Conservation (phyloP, 2,329 filamentous ascomycete genomes). For the Cercospora brassicicola region DNA sequence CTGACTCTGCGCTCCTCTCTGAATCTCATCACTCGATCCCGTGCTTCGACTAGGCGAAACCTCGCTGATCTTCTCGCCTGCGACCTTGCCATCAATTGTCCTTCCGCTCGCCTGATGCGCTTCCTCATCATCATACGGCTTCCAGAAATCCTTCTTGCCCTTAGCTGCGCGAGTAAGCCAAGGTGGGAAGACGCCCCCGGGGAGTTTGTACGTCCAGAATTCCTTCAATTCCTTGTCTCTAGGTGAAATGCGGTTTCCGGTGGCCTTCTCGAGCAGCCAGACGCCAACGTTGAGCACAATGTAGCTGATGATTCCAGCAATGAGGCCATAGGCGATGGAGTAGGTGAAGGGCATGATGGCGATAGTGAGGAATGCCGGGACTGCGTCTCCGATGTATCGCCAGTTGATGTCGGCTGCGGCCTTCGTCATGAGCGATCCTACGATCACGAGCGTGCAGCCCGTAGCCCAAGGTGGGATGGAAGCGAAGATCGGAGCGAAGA, state of each 20-base stretch:
- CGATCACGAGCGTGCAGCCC: constrained; percentile 80
- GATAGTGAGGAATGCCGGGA: constrained; percentile 82
- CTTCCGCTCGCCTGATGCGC: neutral
- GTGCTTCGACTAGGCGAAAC: constrained; percentile 3
- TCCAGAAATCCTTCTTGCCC: constrained; percentile 77
- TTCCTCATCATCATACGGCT: constrained; percentile 34
- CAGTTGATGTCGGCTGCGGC: constrained; percentile 84
- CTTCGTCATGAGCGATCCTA: constrained; percentile 83
- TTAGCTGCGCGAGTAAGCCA: constrained; percentile 66
- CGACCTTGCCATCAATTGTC: constrained; percentile 9
- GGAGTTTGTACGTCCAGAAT: constrained; percentile 74
- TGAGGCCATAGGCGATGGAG: constrained; percentile 82
- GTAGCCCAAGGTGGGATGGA: constrained; percentile 89
- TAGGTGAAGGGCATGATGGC: constrained; percentile 88
- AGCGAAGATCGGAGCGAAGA: constrained; percentile 88
- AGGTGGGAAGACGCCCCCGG: constrained; percentile 71
- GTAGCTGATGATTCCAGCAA: constrained; percentile 76
- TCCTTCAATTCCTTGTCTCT: constrained; percentile 75
- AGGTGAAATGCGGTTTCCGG: constrained; percentile 69
- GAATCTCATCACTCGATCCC: constrained; percentile 2
- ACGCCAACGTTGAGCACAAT: constrained; percentile 71
- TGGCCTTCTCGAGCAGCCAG: constrained; percentile 66
- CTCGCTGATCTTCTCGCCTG: neutral
- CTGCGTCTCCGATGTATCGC: constrained; percentile 77
- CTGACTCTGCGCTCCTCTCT: neutral